A percentile compares a stretch with the other conserved stretches of the same genome.
Conservation (phyloP, 2,329 filamentous ascomycete species). For the Pyrenophora teres region DNA sequence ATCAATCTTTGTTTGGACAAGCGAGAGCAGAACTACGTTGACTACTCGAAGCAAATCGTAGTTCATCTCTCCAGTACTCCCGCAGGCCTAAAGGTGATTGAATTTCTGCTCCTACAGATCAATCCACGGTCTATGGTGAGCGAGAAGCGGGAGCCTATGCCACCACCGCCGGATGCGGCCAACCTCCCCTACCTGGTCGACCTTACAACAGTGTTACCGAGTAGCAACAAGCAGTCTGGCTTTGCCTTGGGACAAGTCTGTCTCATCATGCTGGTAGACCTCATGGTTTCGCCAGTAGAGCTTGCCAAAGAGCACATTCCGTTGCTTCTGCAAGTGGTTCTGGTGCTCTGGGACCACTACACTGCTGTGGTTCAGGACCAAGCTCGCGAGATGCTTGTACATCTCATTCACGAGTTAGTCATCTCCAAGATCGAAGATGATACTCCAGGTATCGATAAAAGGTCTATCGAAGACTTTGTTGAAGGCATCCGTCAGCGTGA, state of each 20-base stretch:
- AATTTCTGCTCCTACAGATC: constrained; percentile 90
- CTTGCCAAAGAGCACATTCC: constrained; percentile 80
- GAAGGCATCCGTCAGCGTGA: constrained; percentile 86
- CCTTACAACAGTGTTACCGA: constrained; percentile 33
- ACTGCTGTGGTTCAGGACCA: constrained; percentile 94
- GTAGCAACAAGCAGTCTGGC: constrained; percentile 61
- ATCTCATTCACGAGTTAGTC: constrained; percentile 94
- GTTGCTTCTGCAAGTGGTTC: constrained; percentile 84
- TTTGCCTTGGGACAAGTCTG: constrained; percentile 93
- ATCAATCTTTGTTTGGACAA: constrained; percentile 91
- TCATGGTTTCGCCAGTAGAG: constrained; percentile 91
- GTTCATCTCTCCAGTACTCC: constrained; percentile 89
- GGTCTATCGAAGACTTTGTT: constrained; percentile 83
- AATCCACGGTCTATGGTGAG: constrained; percentile 97
- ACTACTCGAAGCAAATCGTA: constrained; percentile 97
- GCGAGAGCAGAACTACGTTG: constrained; percentile 96
- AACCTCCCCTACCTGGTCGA: constrained; percentile 85
- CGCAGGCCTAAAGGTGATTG: constrained; percentile 87
- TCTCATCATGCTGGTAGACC: constrained; percentile 88
- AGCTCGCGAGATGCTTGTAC: constrained; percentile 95
- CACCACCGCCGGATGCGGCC: constrained; percentile 70
- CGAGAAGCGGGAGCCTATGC: constrained; percentile 65
- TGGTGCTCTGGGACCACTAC: constrained; percentile 97
- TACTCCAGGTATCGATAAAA: constrained; percentile 67
- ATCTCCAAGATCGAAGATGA: constrained; percentile 77